phyloP scores from a whole-genome alignment of 768 basidiomycete species.

The Kwoniella europaea region DNA sequence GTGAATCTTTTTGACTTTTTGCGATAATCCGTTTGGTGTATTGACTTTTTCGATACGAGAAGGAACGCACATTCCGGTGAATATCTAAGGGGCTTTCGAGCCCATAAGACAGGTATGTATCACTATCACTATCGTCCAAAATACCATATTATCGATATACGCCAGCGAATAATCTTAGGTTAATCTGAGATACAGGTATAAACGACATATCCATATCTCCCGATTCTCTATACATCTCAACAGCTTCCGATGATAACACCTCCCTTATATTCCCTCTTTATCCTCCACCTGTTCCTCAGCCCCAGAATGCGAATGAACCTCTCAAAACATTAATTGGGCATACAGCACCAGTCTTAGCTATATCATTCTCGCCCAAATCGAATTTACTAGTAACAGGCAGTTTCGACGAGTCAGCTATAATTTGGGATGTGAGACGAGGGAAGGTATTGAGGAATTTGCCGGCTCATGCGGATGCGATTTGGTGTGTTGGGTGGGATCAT shows the following conservation, averaged over 20 bases:
- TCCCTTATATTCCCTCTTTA: constrained; percentile 57
- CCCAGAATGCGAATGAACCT: constrained; percentile 13
- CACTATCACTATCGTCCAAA: constrained; percentile 64
- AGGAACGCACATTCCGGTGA: constrained; percentile 58
- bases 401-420: constrained; percentile 90
- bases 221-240: constrained; percentile 81
- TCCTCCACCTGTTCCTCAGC: constrained; percentile 30
- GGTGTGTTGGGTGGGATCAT: constrained; percentile 88
- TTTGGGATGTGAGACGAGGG: constrained; percentile 95
- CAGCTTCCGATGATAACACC: constrained; percentile 91
- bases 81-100: constrained; percentile 60
- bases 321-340: constrained; percentile 75
- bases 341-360: constrained; percentile 91
- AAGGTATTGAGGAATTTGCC: constrained; percentile 84
- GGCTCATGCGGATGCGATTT: constrained; percentile 97
- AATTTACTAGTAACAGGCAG: constrained; percentile 91
- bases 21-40: neutral
- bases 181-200: constrained; percentile 65
- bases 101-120: constrained; percentile 45
- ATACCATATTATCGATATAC: constrained; percentile 59
- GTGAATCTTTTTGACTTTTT: constrained; percentile 18
- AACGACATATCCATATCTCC: constrained; percentile 89
- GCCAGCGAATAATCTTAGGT: too few species aligned
- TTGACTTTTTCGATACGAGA: neutral
- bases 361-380: constrained; percentile 87